Conservation (phyloP, 2,329 filamentous ascomycete species). For the Colletotrichum liriopes region DNA sequence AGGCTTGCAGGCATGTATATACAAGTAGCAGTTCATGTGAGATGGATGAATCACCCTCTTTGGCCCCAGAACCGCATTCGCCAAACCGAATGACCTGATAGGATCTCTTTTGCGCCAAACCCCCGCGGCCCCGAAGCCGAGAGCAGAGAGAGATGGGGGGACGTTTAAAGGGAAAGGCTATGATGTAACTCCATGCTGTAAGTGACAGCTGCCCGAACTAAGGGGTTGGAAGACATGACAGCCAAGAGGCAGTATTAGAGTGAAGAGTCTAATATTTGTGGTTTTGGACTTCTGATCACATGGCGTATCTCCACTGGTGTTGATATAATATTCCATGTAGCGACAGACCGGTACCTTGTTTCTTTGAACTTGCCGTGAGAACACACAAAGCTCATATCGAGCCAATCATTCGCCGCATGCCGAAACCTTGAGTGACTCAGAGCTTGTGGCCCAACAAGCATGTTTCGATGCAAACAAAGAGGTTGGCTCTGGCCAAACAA, state of each 20-base stretch:
- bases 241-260: too few relatives aligned
- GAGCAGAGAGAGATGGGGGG: too few relatives aligned
- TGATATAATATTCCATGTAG: neutral
- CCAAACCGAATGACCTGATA: neutral
- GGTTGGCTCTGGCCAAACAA: neutral
- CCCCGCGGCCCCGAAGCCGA: too few relatives aligned
- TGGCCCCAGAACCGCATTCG: neutral
- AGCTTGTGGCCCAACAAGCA: neutral
- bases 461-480: neutral
- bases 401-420: neutral
- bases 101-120: neutral
- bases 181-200: too few relatives aligned
- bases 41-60: neutral
- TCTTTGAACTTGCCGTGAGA: neutral
- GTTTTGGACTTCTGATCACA: neutral
- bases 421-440: neutral
- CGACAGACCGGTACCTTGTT: neutral
- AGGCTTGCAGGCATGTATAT: neutral
- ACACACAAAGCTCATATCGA: neutral
- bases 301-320: too few relatives aligned
- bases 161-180: too few relatives aligned
- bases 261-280: too few relatives aligned
- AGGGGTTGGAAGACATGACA: neutral
- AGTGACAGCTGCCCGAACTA: neutral
- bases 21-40: too few relatives aligned